Evolutionary conservation across 2,329 filamentous ascomycete genomes (phyloP).

Genomic region (Neofusicoccum laricinum): DNA sequence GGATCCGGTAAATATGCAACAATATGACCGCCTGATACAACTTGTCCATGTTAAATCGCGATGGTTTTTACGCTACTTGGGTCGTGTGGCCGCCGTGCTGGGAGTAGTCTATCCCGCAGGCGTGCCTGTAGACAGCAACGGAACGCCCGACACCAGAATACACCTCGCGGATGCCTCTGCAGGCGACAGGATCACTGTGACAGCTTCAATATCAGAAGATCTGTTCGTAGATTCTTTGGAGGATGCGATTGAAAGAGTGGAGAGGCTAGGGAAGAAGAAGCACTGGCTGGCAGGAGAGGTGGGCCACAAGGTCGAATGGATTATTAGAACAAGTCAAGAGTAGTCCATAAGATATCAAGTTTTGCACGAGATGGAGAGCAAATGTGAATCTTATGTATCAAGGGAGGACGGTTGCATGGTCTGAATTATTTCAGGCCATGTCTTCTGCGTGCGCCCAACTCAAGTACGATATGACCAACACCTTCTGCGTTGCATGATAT

Average conservation of each 20-base stretch:
- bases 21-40: constrained; percentile 52
- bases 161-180: constrained; percentile 20
- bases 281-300: constrained; percentile 25
- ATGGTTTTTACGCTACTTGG: constrained; percentile 67
- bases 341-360: no score
- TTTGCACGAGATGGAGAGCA: no score
- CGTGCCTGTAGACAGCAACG: not conserved
- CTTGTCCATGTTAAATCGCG: constrained; percentile 52
- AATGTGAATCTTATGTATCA: no score
- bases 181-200: constrained; percentile 21
- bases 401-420: no score
- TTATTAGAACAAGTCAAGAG: not conserved
- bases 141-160: constrained; percentile 32
- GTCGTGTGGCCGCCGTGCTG: constrained; percentile 57
- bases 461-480: not conserved
- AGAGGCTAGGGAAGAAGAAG: constrained; percentile 41
- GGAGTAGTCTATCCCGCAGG: constrained; percentile 62
- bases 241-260: constrained; percentile 29
- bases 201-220: constrained; percentile 27
- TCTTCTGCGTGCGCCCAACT: no score
- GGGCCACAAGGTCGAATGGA: constrained; percentile 2
- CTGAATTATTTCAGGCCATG: no score
- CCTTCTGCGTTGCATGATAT: not conserved
- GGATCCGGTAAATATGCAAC: constrained; percentile 55
- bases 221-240: constrained; percentile 31